Evolutionary conservation across 2,329 filamentous ascomycete genomes (phyloP), one percentile per base, ranked within the genome.

Genomic region (Remersonia thermophila): DNA sequence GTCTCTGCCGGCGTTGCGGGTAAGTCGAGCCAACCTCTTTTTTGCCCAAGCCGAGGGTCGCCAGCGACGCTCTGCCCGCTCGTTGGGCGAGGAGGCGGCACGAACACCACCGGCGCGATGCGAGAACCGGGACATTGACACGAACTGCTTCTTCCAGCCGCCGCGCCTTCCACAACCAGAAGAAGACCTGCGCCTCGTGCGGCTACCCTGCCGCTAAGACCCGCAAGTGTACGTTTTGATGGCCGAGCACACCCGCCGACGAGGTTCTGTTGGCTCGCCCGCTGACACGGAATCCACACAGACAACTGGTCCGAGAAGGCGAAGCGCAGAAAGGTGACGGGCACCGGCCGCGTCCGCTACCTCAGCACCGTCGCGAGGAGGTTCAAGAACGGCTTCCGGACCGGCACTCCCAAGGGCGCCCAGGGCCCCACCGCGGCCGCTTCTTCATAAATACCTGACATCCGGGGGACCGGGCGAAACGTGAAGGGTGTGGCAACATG

Each of bases 291-390:
- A 15, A n/a, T 15, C 23, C 40, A 33, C 20, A 36, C 62, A 96
- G 89, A 80, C 81, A 95, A 98, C 83, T 98, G 91, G 91, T 78
- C 83, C 67, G 89, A 96, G 79, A 98, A 98, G 83, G 89, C 87
- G 58, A 96, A 96, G 85, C 77, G 91, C 68, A 93, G 91, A 82
- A 96, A 95, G 87, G 95, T 89, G 61, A 89, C 83, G 63, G 91
- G 91, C 59, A 89, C 85, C 61, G 91, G 91, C 66, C 84, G 91
- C 67, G 91, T 87, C 80, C 79, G 85, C 63, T 84, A 87, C 72
- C 77, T 98, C 64, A 93, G 93, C 77, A 76, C 74, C 58, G 80
- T 98, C 62, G 73, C 86, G 62, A 81, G 91, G 66, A 78, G 78
- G 70, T 94, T 94, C 80, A 85, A 81, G 75, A 98, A 98, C 72